A percentile compares a stretch with the other conserved stretches of the same genome.
These are phyloP conservation scores for Fusarium penzigii DNA, from an alignment of 2,329 filamentous ascomycete genomes.

Conservation along the genomic window DNA sequence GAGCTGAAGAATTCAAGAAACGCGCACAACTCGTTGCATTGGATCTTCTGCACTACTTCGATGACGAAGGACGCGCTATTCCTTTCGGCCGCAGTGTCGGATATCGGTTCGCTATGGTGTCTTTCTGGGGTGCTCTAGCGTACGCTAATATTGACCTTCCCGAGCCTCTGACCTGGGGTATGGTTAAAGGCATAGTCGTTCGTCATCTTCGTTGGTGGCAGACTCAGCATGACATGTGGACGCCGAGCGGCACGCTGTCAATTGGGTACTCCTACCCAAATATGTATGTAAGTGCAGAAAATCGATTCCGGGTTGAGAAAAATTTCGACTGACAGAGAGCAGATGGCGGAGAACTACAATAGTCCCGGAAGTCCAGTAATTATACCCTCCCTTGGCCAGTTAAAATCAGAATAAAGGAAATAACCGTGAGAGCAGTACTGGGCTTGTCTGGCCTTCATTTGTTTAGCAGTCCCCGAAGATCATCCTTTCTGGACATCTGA, in stretches of 20 bases:
- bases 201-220: conserved; percentile 81
- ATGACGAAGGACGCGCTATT: conserved; percentile 69
- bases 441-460: conserved; percentile 77
- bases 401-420: not conserved
- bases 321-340: conserved; percentile 16
- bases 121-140: conserved; percentile 77
- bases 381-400: conserved; percentile 7
- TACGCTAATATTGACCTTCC: conserved; percentile 76
- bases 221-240: conserved; percentile 73
- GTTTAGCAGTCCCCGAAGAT: conserved; percentile 65
- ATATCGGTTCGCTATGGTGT: conserved; percentile 85
- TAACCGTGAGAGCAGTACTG: conserved; percentile 59
- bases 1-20: conserved; percentile 68
- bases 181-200: conserved; percentile 74
- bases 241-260: conserved; percentile 70
- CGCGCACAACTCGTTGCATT: conserved; percentile 67
- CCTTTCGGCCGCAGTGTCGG: conserved; percentile 78
- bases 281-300: conserved; percentile 57
- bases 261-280: conserved; percentile 80
- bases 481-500: conserved; percentile 75
- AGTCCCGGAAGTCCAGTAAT: conserved; percentile 65
- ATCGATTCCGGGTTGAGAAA: not conserved
- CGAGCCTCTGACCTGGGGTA: conserved; percentile 72
- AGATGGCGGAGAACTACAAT: conserved; percentile 83
- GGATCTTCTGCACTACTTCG: conserved; percentile 76